A percentile compares a stretch with the other conserved stretches of the same genome.
Conservation (phyloP, 352 stramenopile species). For the Globisporangium apiculatum region DNA sequence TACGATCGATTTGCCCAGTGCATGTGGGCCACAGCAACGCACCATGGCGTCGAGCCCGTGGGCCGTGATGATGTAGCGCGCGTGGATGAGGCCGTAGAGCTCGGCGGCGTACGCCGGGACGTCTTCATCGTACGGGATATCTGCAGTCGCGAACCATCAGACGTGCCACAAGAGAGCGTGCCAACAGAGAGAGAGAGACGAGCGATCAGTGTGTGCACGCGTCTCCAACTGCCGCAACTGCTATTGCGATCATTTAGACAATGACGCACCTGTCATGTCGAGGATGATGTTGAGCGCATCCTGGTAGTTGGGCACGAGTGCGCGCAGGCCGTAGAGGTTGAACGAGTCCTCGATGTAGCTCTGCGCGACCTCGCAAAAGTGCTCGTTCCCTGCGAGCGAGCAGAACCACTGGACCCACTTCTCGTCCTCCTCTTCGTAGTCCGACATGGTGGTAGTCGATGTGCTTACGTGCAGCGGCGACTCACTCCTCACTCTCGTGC, state of each 20-base stretch:
- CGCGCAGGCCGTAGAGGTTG: slow-evolving; percentile 89
- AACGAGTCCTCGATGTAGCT: slow-evolving; percentile 94
- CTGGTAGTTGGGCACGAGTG: slow-evolving; percentile 87
- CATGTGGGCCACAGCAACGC: slow-evolving; percentile 16
- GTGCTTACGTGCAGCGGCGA: background rate
- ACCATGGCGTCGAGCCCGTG: slow-evolving; percentile 87
- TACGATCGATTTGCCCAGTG: too few relatives aligned
- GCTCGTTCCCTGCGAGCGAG: slow-evolving; percentile 87
- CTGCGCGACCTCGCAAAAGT: slow-evolving; percentile 89
- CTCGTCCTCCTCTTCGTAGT: slow-evolving; percentile 89
- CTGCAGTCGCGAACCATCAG: slow-evolving; percentile 18
- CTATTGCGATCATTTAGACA: background rate
- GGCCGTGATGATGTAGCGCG: slow-evolving; percentile 87
- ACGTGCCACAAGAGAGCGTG: background rate
- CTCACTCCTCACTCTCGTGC: too few relatives aligned
- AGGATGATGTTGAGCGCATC: slow-evolving; percentile 91
- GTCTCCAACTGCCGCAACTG: too few relatives aligned
- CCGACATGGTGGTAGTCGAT: slow-evolving; percentile 49
- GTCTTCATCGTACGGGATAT: slow-evolving; percentile 87
- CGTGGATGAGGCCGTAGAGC: slow-evolving; percentile 87
- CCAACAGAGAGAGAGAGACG: background rate
- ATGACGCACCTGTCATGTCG: slow-evolving; percentile 66
- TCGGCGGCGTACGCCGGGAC: slow-evolving; percentile 82
- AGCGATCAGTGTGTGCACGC: too few relatives aligned
- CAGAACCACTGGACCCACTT: slow-evolving; percentile 94